phyloP scores from a whole-genome alignment of 148 eudicot genomes.

The Vaccinium darrowii region DNA sequence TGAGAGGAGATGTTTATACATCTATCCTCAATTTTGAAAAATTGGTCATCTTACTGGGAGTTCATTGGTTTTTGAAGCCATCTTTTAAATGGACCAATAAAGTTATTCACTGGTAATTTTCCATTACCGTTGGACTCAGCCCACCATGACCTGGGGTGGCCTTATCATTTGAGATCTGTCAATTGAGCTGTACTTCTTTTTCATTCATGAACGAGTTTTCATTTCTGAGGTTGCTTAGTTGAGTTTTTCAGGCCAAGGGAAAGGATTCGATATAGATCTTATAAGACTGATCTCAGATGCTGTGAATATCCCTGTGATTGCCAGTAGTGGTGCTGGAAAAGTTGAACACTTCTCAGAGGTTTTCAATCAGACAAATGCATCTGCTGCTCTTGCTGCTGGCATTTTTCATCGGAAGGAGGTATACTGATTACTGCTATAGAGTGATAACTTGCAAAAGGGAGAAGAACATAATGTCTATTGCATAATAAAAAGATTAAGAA shows the following conservation, averaged over 20 bases:
- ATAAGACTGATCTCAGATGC: slow-evolving; percentile 80
- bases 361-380: slow-evolving; percentile 81
- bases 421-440: not conserved
- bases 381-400: slow-evolving; percentile 99
- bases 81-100: not conserved
- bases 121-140: not conserved
- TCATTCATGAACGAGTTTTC: slow-evolving; percentile 4
- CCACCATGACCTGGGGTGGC: not conserved
- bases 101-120: not conserved
- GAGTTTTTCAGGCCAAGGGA: slow-evolving; percentile 75
- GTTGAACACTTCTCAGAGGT: slow-evolving; percentile 88
- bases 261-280: slow-evolving; percentile 87
- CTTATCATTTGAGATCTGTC: not conserved
- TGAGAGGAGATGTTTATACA: not conserved
- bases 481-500: no score
- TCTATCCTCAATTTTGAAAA: not conserved
- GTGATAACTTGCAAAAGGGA: not conserved
- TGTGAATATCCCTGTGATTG: slow-evolving; percentile 89
- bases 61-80: not conserved
- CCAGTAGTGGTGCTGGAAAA: slow-evolving; percentile 96
- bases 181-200: not conserved
- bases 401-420: slow-evolving; percentile 97
- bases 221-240: slow-evolving; percentile 12
- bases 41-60: not conserved
- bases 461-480: no score